phyloP scores from a whole-genome alignment of 345 rosid species.

The Salix suchowensis region DNA sequence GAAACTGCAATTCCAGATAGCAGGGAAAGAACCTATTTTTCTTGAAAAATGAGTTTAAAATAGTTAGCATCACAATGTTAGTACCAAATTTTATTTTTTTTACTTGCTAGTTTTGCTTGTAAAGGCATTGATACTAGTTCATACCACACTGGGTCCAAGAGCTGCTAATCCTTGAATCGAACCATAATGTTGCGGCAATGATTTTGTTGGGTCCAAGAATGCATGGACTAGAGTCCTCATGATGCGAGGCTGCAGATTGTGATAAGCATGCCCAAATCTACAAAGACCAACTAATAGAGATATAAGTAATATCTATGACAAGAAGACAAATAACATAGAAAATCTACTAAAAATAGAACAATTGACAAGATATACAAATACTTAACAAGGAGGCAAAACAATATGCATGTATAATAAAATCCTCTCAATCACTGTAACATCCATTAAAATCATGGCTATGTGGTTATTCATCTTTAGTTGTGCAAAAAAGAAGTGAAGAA shows the following conservation, averaged over 20 bases:
- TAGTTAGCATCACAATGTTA: neutral
- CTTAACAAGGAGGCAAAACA: too few relatives aligned
- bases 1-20: neutral
- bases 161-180: slow-evolving; percentile 85
- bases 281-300: slow-evolving; percentile 17
- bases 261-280: slow-evolving; percentile 88
- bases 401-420: too few relatives aligned
- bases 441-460: neutral
- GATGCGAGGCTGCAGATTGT: slow-evolving; percentile 70
- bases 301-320: neutral
- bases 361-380: too few relatives aligned
- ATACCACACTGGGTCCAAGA: slow-evolving; percentile 80
- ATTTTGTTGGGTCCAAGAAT: slow-evolving; percentile 76
- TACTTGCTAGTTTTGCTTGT: too few relatives aligned
- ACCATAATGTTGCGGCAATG: slow-evolving; percentile 82
- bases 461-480: neutral
- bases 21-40: neutral
- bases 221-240: slow-evolving; percentile 80
- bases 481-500: neutral
- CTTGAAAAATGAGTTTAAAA: neutral
- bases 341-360: too few relatives aligned
- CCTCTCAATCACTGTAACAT: too few relatives aligned
- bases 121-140: too few relatives aligned
- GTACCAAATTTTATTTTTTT: neutral
- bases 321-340: neutral